These are phyloP conservation scores for Amniculicola lignicola DNA, from an alignment of 495 filamentous ascomycete species.

Conservation along the genomic window DNA sequence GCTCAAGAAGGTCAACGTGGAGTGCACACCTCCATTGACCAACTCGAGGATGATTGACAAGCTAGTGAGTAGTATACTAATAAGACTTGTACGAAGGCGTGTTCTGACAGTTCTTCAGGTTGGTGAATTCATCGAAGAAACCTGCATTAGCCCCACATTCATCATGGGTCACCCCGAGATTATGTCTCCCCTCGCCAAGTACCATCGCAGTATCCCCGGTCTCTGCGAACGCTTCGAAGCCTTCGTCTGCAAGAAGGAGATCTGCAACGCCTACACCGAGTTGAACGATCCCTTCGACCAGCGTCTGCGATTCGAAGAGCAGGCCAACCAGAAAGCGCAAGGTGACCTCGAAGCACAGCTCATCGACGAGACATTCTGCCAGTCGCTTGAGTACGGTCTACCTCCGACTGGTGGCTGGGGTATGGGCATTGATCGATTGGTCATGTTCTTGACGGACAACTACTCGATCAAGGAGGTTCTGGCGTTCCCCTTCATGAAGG, in stretches of 20 bases:
- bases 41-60: conserved; percentile 98
- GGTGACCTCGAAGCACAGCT: conserved; percentile 96
- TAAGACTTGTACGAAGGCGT: background rate
- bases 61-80: conserved; percentile 54
- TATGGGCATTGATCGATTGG: conserved; percentile 92
- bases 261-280: conserved; percentile 91
- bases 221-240: conserved; percentile 96
- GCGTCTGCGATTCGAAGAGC: conserved; percentile 90
- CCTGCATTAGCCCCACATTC: conserved; percentile 93
- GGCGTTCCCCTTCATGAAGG: conserved; percentile 86
- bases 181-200: conserved; percentile 98
- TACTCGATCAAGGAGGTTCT: conserved; percentile 96
- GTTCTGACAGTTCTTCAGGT: conserved; percentile 6
- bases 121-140: conserved; percentile 90
- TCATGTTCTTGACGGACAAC: conserved; percentile 96
- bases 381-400: conserved; percentile 77
- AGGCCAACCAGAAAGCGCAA: conserved; percentile 90
- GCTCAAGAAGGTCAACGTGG: conserved; percentile 83
- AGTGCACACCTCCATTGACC: conserved; percentile 84
- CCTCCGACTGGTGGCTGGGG: conserved; percentile 96
- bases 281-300: conserved; percentile 97
- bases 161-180: conserved; percentile 88
- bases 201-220: conserved; percentile 74
- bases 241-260: conserved; percentile 97
- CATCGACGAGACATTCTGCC: conserved; percentile 91